Conservation (phyloP, 805 yeast species). For the Ogataea henricii region DNA sequence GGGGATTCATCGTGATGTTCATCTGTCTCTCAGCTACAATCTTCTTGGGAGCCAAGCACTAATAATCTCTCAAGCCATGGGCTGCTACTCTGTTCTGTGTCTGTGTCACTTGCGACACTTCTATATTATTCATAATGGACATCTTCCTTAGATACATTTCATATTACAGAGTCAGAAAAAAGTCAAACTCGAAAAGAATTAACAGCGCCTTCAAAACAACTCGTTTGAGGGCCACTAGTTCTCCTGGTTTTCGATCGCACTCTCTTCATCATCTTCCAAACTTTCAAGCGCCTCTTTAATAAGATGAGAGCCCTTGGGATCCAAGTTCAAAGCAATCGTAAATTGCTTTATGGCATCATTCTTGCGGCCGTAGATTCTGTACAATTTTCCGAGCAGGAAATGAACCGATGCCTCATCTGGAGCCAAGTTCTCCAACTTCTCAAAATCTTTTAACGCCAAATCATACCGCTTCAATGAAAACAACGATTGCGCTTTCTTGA, state of each 20-base stretch:
- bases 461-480: slow-evolving; percentile 70
- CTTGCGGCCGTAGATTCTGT: slow-evolving; percentile 72
- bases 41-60: slow-evolving; percentile 37
- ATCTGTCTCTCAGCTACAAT: slow-evolving; percentile 52
- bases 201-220: neutral
- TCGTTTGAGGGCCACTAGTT: slow-evolving; percentile 4
- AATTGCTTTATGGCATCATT: slow-evolving; percentile 81
- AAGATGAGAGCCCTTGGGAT: slow-evolving; percentile 87
- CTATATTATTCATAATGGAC: slow-evolving; percentile 3
- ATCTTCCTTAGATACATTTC: slow-evolving; percentile 11
- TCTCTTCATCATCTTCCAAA: slow-evolving; percentile 28
- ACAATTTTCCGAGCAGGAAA: slow-evolving; percentile 82
- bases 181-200: neutral
- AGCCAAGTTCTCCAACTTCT: slow-evolving; percentile 68
- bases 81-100: too few relatives aligned
- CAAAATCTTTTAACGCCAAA: slow-evolving; percentile 74
- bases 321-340: slow-evolving; percentile 85
- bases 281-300: slow-evolving; percentile 82
- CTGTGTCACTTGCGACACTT: neutral
- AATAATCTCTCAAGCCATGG: neutral
- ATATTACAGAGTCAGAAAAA: slow-evolving; percentile 9
- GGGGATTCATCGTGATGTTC: slow-evolving; percentile 74
- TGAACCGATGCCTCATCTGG: slow-evolving; percentile 97
- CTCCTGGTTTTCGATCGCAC: slow-evolving; percentile 16
- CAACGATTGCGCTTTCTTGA: slow-evolving; percentile 82